Conservation (phyloP, 1,139 yeast genomes). For the Yamadazyma spencermartinsiae region DNA sequence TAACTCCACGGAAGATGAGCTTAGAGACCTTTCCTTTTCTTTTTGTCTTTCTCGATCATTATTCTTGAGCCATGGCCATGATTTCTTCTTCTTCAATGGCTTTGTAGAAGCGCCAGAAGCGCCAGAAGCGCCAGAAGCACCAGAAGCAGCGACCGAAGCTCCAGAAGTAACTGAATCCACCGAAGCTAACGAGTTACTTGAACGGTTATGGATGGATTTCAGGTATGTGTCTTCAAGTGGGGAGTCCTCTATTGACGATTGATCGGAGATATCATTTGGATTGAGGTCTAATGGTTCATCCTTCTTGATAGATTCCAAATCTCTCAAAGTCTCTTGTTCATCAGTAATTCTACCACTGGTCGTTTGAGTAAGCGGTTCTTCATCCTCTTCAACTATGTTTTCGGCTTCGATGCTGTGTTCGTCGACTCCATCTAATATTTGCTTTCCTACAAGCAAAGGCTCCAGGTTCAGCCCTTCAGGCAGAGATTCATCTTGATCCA, state of each 20-base stretch:
- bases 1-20: conserved; percentile 17
- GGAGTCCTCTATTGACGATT: conserved; percentile 14
- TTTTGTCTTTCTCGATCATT: conserved; percentile 8
- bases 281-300: conserved; percentile 14
- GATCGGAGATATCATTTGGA: conserved; percentile 16
- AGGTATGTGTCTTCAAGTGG: conserved; percentile 9
- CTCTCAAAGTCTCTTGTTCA: conserved; percentile 3
- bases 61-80: conserved; percentile 19
- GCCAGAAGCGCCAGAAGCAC: conserved; percentile 8
- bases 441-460: not conserved
- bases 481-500: conserved; percentile 22
- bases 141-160: conserved; percentile 4
- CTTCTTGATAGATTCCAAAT: conserved; percentile 1
- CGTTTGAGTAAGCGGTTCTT: not conserved
- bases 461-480: no score
- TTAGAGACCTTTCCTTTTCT: conserved; percentile 13
- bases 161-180: conserved; percentile 10
- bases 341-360: conserved; percentile 3
- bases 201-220: conserved; percentile 7
- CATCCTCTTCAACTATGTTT: not conserved
- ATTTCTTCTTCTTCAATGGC: conserved; percentile 17
- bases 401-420: conserved; percentile 1
- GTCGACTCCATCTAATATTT: not conserved
- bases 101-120: no score
- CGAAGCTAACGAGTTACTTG: conserved; percentile 14